phyloP scores from a whole-genome alignment of 2,329 filamentous ascomycete genomes.

The Colletotrichum caudatum region DNA sequence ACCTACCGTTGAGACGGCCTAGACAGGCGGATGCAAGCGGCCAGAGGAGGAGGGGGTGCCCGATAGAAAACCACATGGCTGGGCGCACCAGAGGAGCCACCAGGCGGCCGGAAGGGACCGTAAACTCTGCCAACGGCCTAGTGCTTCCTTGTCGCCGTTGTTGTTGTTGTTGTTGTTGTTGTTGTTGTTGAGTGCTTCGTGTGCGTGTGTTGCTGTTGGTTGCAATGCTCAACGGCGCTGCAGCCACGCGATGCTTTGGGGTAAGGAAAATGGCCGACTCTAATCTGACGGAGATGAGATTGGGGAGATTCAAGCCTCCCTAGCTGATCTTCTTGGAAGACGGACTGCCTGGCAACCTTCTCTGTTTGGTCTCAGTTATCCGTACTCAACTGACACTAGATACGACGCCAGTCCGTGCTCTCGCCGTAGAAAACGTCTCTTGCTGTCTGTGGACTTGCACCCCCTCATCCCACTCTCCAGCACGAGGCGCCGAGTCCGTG shows the following conservation, averaged over 20 bases:
- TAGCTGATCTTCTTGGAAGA: slow-evolving; percentile 2
- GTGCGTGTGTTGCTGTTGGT: slow-evolving; percentile 29
- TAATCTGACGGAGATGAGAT: slow-evolving; percentile 22
- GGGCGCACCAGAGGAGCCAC: slow-evolving; percentile 33
- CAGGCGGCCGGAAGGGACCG: slow-evolving; percentile 28
- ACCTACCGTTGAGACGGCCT: slow-evolving; percentile 24
- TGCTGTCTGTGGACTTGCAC: slow-evolving; percentile 15
- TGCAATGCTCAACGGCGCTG: slow-evolving; percentile 35
- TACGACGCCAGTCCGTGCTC: slow-evolving; percentile 39
- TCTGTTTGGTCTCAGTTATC: slow-evolving; percentile 30
- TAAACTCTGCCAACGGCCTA: slow-evolving; percentile 29
- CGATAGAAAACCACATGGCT: slow-evolving; percentile 37
- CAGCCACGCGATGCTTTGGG: slow-evolving; percentile 29
- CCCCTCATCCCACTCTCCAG: slow-evolving; percentile 30
- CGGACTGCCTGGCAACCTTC: slow-evolving; percentile 19
- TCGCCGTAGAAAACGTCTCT: slow-evolving; percentile 36
- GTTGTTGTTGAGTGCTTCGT: slow-evolving; percentile 32
- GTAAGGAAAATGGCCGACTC: slow-evolving; percentile 10
- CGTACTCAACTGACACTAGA: slow-evolving; percentile 23
- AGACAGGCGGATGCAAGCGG: slow-evolving; percentile 25
- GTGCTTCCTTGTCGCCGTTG: slow-evolving; percentile 28
- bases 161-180: slow-evolving; percentile 20
- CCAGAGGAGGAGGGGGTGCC: slow-evolving; percentile 12
- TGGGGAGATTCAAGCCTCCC: slow-evolving; percentile 13
- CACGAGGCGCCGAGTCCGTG: slow-evolving; percentile 35